A percentile compares a stretch with the other conserved stretches of the same genome.
Conservation (phyloP, 75 land plant genomes). For the Ceratopteris richardii region DNA sequence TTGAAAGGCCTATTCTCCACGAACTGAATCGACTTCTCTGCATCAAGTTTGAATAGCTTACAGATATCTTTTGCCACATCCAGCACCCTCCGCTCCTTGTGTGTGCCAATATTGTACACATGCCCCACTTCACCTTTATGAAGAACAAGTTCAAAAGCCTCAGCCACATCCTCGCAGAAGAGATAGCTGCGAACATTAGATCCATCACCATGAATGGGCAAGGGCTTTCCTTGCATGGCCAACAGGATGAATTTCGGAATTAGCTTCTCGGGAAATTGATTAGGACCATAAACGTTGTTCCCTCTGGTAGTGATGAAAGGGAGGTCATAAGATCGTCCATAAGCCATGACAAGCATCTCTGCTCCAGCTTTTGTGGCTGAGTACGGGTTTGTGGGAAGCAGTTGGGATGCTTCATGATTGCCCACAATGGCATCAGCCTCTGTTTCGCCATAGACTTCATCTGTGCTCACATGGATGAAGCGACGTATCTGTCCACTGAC, state of each 20-base stretch:
- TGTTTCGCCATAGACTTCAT: conserved; percentile 72
- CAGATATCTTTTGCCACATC: conserved; percentile 68
- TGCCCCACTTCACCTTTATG: conserved; percentile 61
- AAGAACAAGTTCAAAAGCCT: conserved; percentile 58
- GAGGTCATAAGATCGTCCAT: conserved; percentile 41
- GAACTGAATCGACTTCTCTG: conserved; percentile 33
- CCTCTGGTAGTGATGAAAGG: conserved; percentile 44
- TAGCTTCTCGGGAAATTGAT: conserved; percentile 78
- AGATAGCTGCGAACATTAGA: conserved; percentile 63
- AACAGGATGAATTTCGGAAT: conserved; percentile 66
- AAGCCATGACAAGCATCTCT: conserved; percentile 3
- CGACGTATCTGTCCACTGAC: conserved; percentile 43
- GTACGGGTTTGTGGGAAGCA: conserved; percentile 63
- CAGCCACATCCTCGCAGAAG: conserved; percentile 68
- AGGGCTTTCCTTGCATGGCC: conserved; percentile 45
- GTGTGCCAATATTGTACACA: conserved; percentile 69
- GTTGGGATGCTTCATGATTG: conserved; percentile 63
- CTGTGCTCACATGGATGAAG: conserved; percentile 73
- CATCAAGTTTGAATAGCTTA: conserved; percentile 41
- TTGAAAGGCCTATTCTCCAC: conserved; percentile 72
- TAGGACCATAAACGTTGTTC: conserved; percentile 49
- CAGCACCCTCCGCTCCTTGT: conserved; percentile 58
- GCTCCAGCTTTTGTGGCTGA: conserved; percentile 49
- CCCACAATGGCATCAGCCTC: conserved; percentile 65
- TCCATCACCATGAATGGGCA: conserved; percentile 75